Evolutionary conservation across 768 basidiomycete species (phyloP).

Genomic region (Tulasnella sp.): DNA sequence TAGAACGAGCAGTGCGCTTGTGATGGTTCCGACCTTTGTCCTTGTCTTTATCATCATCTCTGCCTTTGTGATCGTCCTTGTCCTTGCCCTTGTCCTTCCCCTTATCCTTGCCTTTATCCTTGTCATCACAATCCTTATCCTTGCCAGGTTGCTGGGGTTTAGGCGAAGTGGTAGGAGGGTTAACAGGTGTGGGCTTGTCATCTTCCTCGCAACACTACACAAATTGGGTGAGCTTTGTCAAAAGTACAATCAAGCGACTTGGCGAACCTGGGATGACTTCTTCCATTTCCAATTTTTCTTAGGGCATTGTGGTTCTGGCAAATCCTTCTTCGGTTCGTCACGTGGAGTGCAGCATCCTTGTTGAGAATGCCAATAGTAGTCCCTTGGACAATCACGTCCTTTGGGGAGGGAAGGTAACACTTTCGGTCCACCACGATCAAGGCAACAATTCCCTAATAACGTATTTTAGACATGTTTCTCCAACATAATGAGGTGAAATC

Average conservation of each 20-base stretch:
- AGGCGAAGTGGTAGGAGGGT: background rate
- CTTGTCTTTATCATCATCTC: background rate
- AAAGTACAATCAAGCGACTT: no score
- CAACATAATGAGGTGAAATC: no score
- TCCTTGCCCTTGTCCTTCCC: background rate
- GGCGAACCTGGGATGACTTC: no score
- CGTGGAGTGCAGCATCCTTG: slow-evolving; percentile 12
- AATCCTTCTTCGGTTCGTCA: no score
- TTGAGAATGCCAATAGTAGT: slow-evolving; percentile 7
- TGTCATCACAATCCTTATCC: background rate
- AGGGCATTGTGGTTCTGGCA: no score
- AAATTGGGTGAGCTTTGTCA: slow-evolving; percentile 1
- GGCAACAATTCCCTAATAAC: slow-evolving; percentile 13
- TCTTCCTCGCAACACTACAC: slow-evolving; percentile 15
- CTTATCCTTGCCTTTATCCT: background rate
- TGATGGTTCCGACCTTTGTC: background rate
- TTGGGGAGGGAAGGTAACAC: background rate
- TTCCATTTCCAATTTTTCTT: no score
- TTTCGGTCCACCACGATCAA: background rate
- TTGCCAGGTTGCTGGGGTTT: background rate
- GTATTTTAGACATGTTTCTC: no score
- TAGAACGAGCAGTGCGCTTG: background rate
- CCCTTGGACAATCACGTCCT: slow-evolving; percentile 7
- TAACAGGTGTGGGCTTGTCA: slow-evolving; percentile 7
- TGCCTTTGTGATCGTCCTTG: background rate